Percentiles rank a stretch among this genome's conserved stretches.
phyloP scores from a whole-genome alignment of 306 rosid genomes.

The Pterocarpus macrocarpus region DNA sequence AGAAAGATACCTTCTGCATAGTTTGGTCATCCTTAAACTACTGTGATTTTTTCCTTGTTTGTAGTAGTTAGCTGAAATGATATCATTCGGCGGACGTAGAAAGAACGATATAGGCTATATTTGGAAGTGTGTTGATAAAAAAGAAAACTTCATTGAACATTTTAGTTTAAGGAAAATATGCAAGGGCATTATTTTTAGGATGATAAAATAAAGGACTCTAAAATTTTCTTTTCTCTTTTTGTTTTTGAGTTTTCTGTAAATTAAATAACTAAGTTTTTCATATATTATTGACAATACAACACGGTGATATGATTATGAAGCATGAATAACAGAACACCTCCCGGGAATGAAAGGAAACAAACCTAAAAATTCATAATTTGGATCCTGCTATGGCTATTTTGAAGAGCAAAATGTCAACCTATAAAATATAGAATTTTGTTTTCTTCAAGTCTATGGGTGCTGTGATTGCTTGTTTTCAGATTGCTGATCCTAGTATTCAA shows the following conservation, averaged over 20 bases:
- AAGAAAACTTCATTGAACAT: background rate
- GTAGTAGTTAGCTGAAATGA: slow-evolving; percentile 17
- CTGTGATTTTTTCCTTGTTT: slow-evolving; percentile 12
- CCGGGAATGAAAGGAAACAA: background rate
- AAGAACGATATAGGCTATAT: background rate
- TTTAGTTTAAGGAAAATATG: background rate
- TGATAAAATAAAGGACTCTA: background rate
- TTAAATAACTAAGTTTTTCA: background rate
- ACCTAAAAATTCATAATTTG: too few relatives aligned
- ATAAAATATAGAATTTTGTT: background rate
- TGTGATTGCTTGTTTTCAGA: background rate
- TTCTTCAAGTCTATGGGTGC: background rate
- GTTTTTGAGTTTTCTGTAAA: background rate
- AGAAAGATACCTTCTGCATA: slow-evolving; percentile 3
- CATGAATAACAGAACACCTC: background rate
- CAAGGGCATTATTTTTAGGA: background rate
- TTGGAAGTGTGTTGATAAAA: background rate
- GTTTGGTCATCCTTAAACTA: slow-evolving; percentile 5
- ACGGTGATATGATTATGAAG: too few relatives aligned
- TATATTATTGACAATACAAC: background rate
- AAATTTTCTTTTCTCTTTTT: background rate
- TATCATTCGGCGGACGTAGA: background rate
- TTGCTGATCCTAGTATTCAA: background rate
- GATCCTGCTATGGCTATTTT: background rate
- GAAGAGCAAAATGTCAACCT: background rate